Evolutionary conservation across 208 protist genomes (phyloP), one percentile per base, ranked within the genome.

Genomic region (Trypanosoma cruzi): DNA sequence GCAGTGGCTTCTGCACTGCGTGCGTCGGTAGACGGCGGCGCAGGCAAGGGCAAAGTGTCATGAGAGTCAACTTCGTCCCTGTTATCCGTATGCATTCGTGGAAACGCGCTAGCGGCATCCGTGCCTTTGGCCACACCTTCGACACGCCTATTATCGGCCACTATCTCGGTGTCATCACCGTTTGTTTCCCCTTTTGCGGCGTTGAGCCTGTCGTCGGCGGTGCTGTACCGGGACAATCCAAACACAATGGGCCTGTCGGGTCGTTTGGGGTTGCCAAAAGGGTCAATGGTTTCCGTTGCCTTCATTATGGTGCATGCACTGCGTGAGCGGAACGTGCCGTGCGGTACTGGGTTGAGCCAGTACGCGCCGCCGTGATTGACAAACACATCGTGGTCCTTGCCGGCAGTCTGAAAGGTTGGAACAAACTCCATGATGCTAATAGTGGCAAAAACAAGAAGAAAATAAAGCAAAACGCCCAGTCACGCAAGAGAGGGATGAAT

Each of bases 301-400:
- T 53, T 61, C 14, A 46, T 69, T 26, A 28, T 29, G 54, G 49
- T 61, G 58, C 59, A 48, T 16, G n/a, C 57, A 31, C 74, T 74
- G 52, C 68, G 58, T 7, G 32, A 54, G 73, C 80, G 77, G 54
- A 81, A 89, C 18, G 44, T 66, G 36, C 86, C 86, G 32, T 69
- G 74, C 0, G 89, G 89, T 7, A 95, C 73, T 22, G 89, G 89
- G 70, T 95, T 95, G 52, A 90, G 67, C 86, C 86, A 95, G 75
- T 83, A 90, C 13, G 82, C 82, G 36, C 84, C 86, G 29, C 80
- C 84, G 63, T 95, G 66, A 68, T 95, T 95, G 37, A 95, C 78
- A 75, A 88, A 95, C 16, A 84, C 90, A 57, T 95, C 84, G 32
- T 86, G 86, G 46, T 84, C 89, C 14, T 63, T 87, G 49, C 84